A percentile compares a stretch with the other conserved stretches of the same genome.
phyloP scores from a whole-genome alignment of 768 basidiomycete genomes.

The Auriculariales sp. region DNA sequence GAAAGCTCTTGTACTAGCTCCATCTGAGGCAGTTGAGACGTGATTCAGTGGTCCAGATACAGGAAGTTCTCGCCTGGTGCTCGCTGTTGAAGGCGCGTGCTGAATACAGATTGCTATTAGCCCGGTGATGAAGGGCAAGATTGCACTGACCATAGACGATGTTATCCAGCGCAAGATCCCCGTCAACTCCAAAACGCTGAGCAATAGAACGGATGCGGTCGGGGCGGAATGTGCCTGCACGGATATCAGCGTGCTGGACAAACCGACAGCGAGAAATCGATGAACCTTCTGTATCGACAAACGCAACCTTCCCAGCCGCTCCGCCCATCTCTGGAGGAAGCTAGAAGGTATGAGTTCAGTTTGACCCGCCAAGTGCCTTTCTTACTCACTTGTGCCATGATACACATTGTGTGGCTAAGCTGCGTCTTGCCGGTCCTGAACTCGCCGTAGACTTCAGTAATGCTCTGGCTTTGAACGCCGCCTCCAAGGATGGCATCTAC shows the following conservation, averaged over 20 bases:
- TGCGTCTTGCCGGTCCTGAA: slow-evolving; percentile 95
- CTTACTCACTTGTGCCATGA: slow-evolving; percentile 44
- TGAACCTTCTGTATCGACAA: slow-evolving; percentile 75
- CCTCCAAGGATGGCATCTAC: slow-evolving; percentile 85
- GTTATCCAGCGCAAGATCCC: slow-evolving; percentile 74
- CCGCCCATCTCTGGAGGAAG: slow-evolving; percentile 83
- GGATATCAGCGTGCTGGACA: slow-evolving; percentile 10
- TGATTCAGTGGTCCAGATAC: background rate
- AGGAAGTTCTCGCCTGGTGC: slow-evolving; percentile 52
- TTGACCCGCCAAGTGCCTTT: background rate
- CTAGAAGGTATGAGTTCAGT: background rate
- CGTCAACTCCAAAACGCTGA: slow-evolving; percentile 87
- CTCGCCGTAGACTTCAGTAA: slow-evolving; percentile 94
- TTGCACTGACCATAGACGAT: slow-evolving; percentile 60
- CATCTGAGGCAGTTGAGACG: slow-evolving; percentile 32
- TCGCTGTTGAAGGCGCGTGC: slow-evolving; percentile 87
- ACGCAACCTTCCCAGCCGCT: slow-evolving; percentile 86
- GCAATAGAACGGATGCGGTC: slow-evolving; percentile 86
- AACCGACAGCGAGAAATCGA: slow-evolving; percentile 12
- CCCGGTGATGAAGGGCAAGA: background rate
- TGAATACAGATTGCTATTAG: slow-evolving; percentile 19
- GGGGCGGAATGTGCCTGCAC: slow-evolving; percentile 78
- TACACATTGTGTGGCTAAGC: slow-evolving; percentile 88
- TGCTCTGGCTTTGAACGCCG: slow-evolving; percentile 83
- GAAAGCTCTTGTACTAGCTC: slow-evolving; percentile 85